Base-by-base conservation (phyloP, 768 basidiomycete genomes). In the Filobasidium floriforme region DNA sequence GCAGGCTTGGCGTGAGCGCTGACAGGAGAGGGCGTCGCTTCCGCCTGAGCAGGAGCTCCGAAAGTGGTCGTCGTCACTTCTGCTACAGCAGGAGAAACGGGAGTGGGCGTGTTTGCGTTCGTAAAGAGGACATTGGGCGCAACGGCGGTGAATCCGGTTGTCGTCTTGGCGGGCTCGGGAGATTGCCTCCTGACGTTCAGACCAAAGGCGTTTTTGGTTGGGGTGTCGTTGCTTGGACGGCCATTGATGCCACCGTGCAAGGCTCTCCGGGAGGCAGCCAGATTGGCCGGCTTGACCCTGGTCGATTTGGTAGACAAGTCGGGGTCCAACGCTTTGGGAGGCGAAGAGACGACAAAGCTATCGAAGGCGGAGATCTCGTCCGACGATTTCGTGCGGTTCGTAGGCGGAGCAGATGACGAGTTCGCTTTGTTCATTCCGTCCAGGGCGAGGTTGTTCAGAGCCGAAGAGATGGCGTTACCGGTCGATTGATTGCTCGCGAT, bases 311-410 rank as follows among this genome's bases (percentile, higher is more conserved):
- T 65, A 19, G 64, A 59, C 12, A 65, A 60, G 46, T 59, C 59
- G 29, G 64, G 59, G 15, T 57, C 59, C 12, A 65, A 43, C n/a
- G 60, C 52, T 61, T 52, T 60, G 12, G 65, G 65, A 26, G 65
- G 65, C 7, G 65, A 66, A 2, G 67, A 60, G 19, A 68, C 52
- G 46, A 68, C 40, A 43, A 43, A 68, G 24, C 59, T 65, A n/a
- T 68, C 67, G 19, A 68, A 68, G 14, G 67, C 67, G 11, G 63
- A 65, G 15, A 60, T 61, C 6, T 60, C 59, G 19, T 66, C 60
- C 10, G 59, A 46, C 12, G 59, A 59, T n/a, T 40, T 61, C 1
- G 65, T 29, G 24, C 51, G 52, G 32, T 57, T 60, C 19, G 41
- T 43, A 0, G 64, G 44, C 41, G 57, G 57, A 29, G 64, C 44